A percentile compares a stretch with the other conserved stretches of the same genome.
Evolutionary conservation across 805 yeast genomes (phyloP).

Genomic region (Metschnikowia rubicola): DNA sequence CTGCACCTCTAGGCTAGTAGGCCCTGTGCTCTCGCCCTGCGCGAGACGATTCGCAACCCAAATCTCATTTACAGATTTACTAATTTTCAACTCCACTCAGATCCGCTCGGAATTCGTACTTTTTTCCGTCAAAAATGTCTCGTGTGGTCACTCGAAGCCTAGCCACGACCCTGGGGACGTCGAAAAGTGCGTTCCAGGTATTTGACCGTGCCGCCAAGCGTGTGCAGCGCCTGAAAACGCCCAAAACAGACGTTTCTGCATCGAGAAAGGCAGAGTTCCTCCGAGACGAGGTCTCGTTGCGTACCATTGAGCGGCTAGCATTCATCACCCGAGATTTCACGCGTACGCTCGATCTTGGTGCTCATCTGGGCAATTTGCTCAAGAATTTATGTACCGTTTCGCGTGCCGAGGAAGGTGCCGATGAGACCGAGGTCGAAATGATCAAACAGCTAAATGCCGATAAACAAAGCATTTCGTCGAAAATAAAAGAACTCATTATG

Average conservation of each 20-base stretch:
- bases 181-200: constrained; percentile 30
- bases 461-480: constrained; percentile 46
- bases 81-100: neutral
- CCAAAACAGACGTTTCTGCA: constrained; percentile 37
- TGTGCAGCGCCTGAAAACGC: constrained; percentile 56
- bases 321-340: constrained; percentile 65
- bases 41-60: neutral
- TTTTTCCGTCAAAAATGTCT: neutral
- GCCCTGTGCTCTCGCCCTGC: too few species aligned
- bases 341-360: constrained; percentile 66
- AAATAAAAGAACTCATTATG: constrained; percentile 58
- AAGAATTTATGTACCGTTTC: constrained; percentile 33
- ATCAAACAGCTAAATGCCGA: constrained; percentile 48
- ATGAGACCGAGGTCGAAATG: constrained; percentile 35
- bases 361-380: constrained; percentile 64
- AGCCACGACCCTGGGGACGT: constrained; percentile 11
- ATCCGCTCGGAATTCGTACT: neutral
- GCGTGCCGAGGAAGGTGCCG: constrained; percentile 21
- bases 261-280: constrained; percentile 66
- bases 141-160: neutral
- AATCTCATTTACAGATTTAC: neutral
- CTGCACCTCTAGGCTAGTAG: too few species aligned
- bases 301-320: constrained; percentile 72
- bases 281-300: constrained; percentile 67
- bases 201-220: constrained; percentile 64